Evolutionary conservation across 805 yeast species (phyloP).

Genomic region (Sugiyamaella qingdaonensis): DNA sequence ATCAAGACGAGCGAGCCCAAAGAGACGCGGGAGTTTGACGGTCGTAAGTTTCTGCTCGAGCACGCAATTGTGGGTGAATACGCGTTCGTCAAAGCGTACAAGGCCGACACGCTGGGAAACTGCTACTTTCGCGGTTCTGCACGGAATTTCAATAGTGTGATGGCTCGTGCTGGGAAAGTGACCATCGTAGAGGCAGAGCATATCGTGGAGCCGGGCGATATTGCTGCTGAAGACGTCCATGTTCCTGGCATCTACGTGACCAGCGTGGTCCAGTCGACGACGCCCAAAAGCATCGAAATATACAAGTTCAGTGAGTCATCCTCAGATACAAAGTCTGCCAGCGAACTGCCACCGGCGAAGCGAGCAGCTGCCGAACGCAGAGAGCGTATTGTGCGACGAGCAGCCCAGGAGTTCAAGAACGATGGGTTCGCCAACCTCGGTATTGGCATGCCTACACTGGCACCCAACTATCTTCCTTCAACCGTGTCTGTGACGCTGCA

Average conservation of each 20-base stretch:
- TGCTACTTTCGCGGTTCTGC: constrained; percentile 45
- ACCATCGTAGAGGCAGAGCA: constrained; percentile 47
- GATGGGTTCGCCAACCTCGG: constrained; percentile 41
- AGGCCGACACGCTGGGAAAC: constrained; percentile 41
- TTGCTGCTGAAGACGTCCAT: constrained; percentile 41
- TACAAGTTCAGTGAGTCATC: constrained; percentile 24
- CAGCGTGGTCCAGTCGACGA: constrained; percentile 36
- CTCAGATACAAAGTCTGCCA: constrained; percentile 14
- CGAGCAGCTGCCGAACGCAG: constrained; percentile 27
- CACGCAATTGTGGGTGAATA: constrained; percentile 40
- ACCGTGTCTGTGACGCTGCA: constrained; percentile 38
- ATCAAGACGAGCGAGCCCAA: constrained; percentile 35
- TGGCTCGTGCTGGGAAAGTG: constrained; percentile 40
- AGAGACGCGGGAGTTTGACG: constrained; percentile 38
- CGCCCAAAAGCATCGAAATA: constrained; percentile 41
- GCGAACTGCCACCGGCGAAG: constrained; percentile 5
- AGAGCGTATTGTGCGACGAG: constrained; percentile 37
- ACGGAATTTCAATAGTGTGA: constrained; percentile 40
- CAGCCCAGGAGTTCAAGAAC: constrained; percentile 40
- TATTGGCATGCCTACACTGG: constrained; percentile 44
- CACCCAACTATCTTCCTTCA: constrained; percentile 36
- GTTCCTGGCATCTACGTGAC: constrained; percentile 41
- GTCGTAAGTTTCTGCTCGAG: constrained; percentile 38
- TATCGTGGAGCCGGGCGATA: constrained; percentile 43
- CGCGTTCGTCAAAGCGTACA: constrained; percentile 41